Conservation (phyloP, 2,329 filamentous ascomycete species). For the Paecilomyces sp. region DNA sequence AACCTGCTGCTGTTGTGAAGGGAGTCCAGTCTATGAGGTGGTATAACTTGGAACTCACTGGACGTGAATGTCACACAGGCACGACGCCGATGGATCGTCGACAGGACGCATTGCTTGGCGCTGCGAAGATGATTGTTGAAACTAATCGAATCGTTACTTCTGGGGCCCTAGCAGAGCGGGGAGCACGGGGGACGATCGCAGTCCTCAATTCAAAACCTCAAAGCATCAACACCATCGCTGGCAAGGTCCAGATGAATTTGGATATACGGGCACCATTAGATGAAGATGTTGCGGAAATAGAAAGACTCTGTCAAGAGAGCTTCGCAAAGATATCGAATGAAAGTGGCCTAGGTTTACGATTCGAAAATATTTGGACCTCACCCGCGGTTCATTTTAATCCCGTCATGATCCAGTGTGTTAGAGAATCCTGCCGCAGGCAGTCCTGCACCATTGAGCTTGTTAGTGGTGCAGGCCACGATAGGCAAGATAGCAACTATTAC, state of each 20-base stretch:
- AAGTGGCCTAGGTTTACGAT: not conserved
- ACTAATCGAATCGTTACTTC: slow-evolving; percentile 48
- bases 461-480: slow-evolving; percentile 1
- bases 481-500: not conserved
- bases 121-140: slow-evolving; percentile 53
- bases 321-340: not conserved
- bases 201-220: slow-evolving; percentile 9
- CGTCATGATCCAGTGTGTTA: slow-evolving; percentile 1
- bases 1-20: slow-evolving; percentile 57
- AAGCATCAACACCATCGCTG: slow-evolving; percentile 9
- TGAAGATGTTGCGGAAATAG: slow-evolving; percentile 4
- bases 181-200: not conserved
- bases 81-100: slow-evolving; percentile 55
- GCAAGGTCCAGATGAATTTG: slow-evolving; percentile 6
- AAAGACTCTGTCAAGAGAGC: not conserved
- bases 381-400: slow-evolving; percentile 1
- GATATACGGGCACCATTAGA: slow-evolving; percentile 7
- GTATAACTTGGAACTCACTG: slow-evolving; percentile 54
- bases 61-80: slow-evolving; percentile 58
- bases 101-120: slow-evolving; percentile 54
- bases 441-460: not conserved
- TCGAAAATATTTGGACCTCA: slow-evolving; percentile 3
- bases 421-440: not conserved
- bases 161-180: not conserved
- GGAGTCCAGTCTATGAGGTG: slow-evolving; percentile 62